Base-by-base conservation (phyloP, 768 basidiomycete genomes). In the Agrocybe pediades region DNA sequence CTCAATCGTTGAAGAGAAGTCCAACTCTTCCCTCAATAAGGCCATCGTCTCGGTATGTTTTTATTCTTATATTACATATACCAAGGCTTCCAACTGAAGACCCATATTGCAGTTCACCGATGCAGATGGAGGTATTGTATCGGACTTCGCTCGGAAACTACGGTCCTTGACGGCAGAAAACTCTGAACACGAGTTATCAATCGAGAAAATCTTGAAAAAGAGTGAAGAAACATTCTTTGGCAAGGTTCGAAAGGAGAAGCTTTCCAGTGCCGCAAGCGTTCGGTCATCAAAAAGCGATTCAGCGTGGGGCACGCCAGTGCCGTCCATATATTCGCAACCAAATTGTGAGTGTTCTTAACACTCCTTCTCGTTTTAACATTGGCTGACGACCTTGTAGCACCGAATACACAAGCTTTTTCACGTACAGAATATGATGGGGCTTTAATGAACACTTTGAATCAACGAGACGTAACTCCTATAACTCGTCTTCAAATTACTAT, bases 161-260 rank as follows among this genome's bases (percentile, higher is more conserved):
- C 88, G 92, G 65, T 65, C 66, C 52, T 80, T 96, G 53, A 86
- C 82, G 40, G 77, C 93, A 0, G 89, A 92, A 51, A 97, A 96
- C 68, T 95, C 95, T 6, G 91, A 93, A 73, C 82, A 85, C 49
- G 94, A 96, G 60, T 68, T 97, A 21, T 96, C 92, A 25, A 97
- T 97, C 60, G 95, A 96, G 68, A 89, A 89, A 68, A 96, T 78
- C 78, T 73, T 97, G 59, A 77, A 85, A 57, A 96, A 95, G 76
- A 93, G 90, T 59, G 95, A 97, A 72, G 92, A 95, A 65, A 85
- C 85, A 0, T 97, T 94, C 84, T 96, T 96, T 71, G 87, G 90
- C 55, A 88, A 86, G 65, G 90, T 95, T 58, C 85, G 89, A 65
- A 90, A 86, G 69, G 92, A 95, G 61, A 95, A 91, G 75, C 75